Conservation (phyloP, 1,139 yeast genomes). For the Taiozyma sp. region DNA sequence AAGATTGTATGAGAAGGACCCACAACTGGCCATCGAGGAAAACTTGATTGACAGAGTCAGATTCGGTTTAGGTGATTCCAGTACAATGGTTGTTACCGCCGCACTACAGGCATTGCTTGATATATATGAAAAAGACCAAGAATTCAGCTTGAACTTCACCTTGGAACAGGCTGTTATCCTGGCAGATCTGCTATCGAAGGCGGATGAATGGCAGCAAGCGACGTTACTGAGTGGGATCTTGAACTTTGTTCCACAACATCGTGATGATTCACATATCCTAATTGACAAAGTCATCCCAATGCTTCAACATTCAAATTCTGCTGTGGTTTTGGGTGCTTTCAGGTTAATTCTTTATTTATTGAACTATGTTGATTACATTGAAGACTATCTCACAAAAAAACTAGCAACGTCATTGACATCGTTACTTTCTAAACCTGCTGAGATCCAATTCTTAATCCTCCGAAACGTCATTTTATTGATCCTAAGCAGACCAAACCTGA, state of each 20-base stretch:
- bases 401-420: slow-evolving; percentile 72
- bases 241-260: slow-evolving; percentile 66
- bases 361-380: slow-evolving; percentile 53
- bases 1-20: slow-evolving; percentile 57
- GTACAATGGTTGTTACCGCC: slow-evolving; percentile 63
- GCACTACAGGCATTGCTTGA: slow-evolving; percentile 67
- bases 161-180: slow-evolving; percentile 51
- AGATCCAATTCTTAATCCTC: slow-evolving; percentile 76
- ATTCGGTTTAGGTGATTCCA: slow-evolving; percentile 48
- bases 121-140: slow-evolving; percentile 48
- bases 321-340: slow-evolving; percentile 76
- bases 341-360: slow-evolving; percentile 68
- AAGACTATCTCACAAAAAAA: slow-evolving; percentile 43
- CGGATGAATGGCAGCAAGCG: slow-evolving; percentile 82
- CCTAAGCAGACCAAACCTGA: slow-evolving; percentile 58
- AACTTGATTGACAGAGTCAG: slow-evolving; percentile 53
- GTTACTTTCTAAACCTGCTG: slow-evolving; percentile 73
- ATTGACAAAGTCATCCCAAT: slow-evolving; percentile 71
- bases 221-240: slow-evolving; percentile 64
- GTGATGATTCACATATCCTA: slow-evolving; percentile 59
- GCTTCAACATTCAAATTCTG: slow-evolving; percentile 75
- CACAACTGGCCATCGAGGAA: slow-evolving; percentile 39
- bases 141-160: slow-evolving; percentile 51
- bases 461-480: slow-evolving; percentile 76
- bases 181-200: slow-evolving; percentile 38